Percentiles rank a stretch among this genome's conserved stretches.
These are phyloP conservation scores for Phaeotremella fagi DNA, from an alignment of 768 basidiomycete species.

Conservation along the genomic window DNA sequence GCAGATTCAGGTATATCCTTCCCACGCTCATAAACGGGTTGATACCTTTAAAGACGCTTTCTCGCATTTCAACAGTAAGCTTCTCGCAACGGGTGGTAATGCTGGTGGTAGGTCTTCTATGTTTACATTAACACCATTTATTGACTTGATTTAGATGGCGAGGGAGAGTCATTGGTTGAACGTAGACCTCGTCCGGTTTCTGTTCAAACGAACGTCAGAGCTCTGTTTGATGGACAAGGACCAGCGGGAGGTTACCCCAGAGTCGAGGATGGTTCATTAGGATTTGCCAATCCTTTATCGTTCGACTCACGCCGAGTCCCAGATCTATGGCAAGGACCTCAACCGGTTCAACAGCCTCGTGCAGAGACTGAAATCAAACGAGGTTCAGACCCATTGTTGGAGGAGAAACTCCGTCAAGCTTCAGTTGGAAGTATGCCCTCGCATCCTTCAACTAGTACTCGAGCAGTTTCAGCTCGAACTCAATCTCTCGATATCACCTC, in stretches of 20 bases:
- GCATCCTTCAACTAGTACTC: slow-evolving; percentile 8
- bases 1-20: slow-evolving; percentile 34
- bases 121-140: slow-evolving; percentile 51
- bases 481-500: slow-evolving; percentile 41
- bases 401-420: slow-evolving; percentile 30
- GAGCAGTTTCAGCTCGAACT: slow-evolving; percentile 22
- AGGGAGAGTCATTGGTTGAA: slow-evolving; percentile 70
- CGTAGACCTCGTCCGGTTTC: slow-evolving; percentile 63
- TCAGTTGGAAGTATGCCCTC: slow-evolving; percentile 14
- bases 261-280: slow-evolving; percentile 10
- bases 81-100: slow-evolving; percentile 67
- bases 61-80: slow-evolving; percentile 93
- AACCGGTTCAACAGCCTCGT: slow-evolving; percentile 10
- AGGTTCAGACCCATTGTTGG: slow-evolving; percentile 36
- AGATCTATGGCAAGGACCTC: slow-evolving; percentile 18
- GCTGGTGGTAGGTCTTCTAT: slow-evolving; percentile 55
- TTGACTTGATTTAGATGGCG: slow-evolving; percentile 55
- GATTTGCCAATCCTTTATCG: slow-evolving; percentile 28
- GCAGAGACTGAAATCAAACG: slow-evolving; percentile 25
- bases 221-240: slow-evolving; percentile 66
- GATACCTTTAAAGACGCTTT: slow-evolving; percentile 94
- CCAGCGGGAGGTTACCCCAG: slow-evolving; percentile 45
- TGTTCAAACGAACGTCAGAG: slow-evolving; percentile 90
- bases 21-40: slow-evolving; percentile 62
- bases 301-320: slow-evolving; percentile 20